Evolutionary conservation across 352 stramenopile genomes (phyloP).

Genomic region (Pythium aphanidermatum): DNA sequence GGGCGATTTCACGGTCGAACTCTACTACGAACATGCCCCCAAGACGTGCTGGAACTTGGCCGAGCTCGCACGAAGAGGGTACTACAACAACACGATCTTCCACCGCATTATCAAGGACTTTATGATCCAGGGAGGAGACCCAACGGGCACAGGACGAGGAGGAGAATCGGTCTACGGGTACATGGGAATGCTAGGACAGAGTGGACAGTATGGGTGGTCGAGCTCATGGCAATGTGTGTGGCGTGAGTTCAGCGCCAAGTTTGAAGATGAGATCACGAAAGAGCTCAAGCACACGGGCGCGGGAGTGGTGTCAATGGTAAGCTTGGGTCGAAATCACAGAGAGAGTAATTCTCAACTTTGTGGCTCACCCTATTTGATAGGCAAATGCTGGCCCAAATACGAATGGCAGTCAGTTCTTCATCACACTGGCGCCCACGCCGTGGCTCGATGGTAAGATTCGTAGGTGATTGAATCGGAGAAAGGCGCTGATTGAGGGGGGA

Average conservation of each 20-base stretch:
- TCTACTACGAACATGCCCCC: conserved; percentile 92
- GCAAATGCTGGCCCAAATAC: conserved; percentile 89
- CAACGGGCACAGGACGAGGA: conserved; percentile 89
- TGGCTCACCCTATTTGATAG: conserved; percentile 25
- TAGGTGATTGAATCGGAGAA: background rate
- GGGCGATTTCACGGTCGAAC: conserved; percentile 90
- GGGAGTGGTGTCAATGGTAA: conserved; percentile 88
- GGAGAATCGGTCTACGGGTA: conserved; percentile 91
- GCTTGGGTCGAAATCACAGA: background rate
- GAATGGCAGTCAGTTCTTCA: conserved; percentile 94
- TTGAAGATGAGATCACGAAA: conserved; percentile 92
- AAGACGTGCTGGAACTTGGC: conserved; percentile 92
- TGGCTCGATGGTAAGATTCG: conserved; percentile 88
- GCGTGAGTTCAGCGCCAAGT: conserved; percentile 74
- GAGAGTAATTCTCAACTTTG: background rate
- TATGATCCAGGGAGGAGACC: conserved; percentile 96
- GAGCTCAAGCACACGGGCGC: conserved; percentile 93
- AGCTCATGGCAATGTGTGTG: too few species aligned
- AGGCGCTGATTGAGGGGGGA: conserved; percentile 7
- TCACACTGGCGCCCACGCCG: conserved; percentile 90
- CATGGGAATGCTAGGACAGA: too few species aligned
- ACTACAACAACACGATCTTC: conserved; percentile 96
- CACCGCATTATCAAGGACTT: conserved; percentile 96
- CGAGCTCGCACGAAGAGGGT: conserved; percentile 87
- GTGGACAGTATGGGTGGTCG: too few species aligned